phyloP scores from a whole-genome alignment of 805 yeast species.

The Clavispora asparagi region DNA sequence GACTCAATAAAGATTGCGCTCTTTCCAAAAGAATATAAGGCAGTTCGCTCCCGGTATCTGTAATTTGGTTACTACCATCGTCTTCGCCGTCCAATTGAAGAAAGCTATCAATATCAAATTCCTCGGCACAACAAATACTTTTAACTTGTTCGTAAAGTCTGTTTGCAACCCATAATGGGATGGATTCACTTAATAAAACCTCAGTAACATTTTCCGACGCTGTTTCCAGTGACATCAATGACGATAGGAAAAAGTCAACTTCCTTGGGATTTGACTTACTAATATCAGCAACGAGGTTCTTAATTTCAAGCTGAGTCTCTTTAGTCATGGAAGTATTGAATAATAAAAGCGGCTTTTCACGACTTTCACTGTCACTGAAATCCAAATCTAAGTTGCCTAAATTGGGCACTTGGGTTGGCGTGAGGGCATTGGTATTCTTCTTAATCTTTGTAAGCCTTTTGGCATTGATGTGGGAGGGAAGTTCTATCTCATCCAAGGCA shows the following conservation, averaged over 20 bases:
- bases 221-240: conserved; percentile 2
- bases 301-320: not conserved
- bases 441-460: conserved; percentile 18
- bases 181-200: conserved; percentile 5
- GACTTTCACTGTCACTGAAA: not conserved
- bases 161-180: conserved; percentile 32
- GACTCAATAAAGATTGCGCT: conserved; percentile 41
- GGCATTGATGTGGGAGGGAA: conserved; percentile 35
- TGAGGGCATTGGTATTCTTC: not conserved
- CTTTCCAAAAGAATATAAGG: conserved; percentile 26
- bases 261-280: conserved; percentile 3
- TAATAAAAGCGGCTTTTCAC: not conserved
- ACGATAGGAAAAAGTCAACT: not conserved
- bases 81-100: conserved; percentile 11
- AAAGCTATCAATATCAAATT: conserved; percentile 15
- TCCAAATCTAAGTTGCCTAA: not conserved
- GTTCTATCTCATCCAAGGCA: conserved; percentile 27
- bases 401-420: not conserved
- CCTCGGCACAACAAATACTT: not conserved
- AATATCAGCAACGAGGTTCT: not conserved
- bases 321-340: not conserved
- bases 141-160: conserved; percentile 6
- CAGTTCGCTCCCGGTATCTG: conserved; percentile 18
- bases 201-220: not conserved
- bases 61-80: not conserved